Percentiles rank a stretch among this genome's conserved stretches.
Conservation (phyloP, 768 basidiomycete genomes). For the Mrakia gelida region DNA sequence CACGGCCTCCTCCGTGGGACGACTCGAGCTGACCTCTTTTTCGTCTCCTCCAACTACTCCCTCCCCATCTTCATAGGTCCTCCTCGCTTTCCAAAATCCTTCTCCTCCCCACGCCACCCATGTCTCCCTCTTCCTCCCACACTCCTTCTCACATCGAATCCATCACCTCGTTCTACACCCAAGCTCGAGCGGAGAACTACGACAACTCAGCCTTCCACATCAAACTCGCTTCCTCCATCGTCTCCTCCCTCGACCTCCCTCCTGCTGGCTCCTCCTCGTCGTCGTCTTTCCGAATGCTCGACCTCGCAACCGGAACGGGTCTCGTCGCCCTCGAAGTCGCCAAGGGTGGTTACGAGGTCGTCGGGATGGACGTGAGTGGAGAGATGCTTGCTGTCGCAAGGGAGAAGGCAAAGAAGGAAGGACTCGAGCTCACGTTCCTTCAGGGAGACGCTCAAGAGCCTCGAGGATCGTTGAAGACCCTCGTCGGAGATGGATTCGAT, state of each 20-base stretch:
- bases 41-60: not conserved
- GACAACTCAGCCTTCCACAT: not conserved
- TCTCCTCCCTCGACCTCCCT: not conserved
- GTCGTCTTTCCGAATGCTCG: not conserved
- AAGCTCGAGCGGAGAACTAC: not conserved
- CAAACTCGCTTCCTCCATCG: not conserved
- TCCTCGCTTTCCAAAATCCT: not conserved
- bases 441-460: not conserved
- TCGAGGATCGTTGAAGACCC: not conserved
- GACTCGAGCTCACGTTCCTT: not conserved
- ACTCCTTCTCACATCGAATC: not conserved
- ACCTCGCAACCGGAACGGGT: constrained; percentile 1
- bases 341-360: not conserved
- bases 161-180: constrained; percentile 9
- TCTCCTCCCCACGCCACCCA: not conserved
- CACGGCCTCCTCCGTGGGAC: not conserved
- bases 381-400: constrained; percentile 18
- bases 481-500: not conserved
- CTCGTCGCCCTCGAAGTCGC: constrained; percentile 1
- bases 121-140: not conserved
- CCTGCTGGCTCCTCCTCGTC: not conserved
- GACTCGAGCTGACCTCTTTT: not conserved
- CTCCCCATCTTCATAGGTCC: not conserved
- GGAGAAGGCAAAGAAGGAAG: not conserved
- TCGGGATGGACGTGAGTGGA: constrained; percentile 1